Evolutionary conservation across 768 basidiomycete species (phyloP).

Genomic region (Suillus paluster): DNA sequence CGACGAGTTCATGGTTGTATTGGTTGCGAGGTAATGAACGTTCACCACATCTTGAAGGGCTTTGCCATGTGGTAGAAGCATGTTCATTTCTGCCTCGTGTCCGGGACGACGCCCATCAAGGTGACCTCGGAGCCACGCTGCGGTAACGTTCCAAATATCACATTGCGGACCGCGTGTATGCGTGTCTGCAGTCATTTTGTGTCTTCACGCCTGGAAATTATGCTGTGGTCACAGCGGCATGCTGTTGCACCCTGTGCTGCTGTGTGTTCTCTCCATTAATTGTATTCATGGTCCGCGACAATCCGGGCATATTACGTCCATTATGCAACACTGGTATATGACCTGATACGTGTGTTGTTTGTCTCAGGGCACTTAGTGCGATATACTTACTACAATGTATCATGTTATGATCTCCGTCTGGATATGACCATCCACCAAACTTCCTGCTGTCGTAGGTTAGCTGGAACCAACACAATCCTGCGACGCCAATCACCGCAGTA

Average conservation of each 20-base stretch:
- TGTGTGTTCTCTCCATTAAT: not conserved
- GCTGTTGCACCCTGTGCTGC: not conserved
- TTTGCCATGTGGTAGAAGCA: conserved; percentile 31
- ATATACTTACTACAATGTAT: not conserved
- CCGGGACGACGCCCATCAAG: conserved; percentile 19
- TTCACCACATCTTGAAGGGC: conserved; percentile 24
- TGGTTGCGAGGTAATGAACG: conserved; percentile 22
- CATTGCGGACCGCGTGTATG: conserved; percentile 5
- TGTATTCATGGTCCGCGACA: not conserved
- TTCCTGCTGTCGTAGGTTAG: too few relatives aligned
- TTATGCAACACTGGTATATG: not conserved
- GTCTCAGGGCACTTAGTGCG: not conserved
- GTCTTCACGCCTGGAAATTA: conserved; percentile 1
- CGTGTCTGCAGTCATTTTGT: conserved; percentile 4
- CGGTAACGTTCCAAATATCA: conserved; percentile 15
- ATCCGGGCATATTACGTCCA: conserved; percentile 1
- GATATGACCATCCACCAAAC: not conserved
- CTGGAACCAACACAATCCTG: not conserved
- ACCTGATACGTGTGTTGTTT: not conserved
- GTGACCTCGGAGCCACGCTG: conserved; percentile 25
- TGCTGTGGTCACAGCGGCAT: conserved; percentile 1
- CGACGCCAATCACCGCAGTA: not conserved
- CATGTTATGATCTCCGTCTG: not conserved
- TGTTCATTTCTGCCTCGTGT: conserved; percentile 8
- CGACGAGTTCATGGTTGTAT: conserved; percentile 35